Conservation (phyloP, 2,329 filamentous ascomycete genomes). For the Macrophomina phaseolina region DNA sequence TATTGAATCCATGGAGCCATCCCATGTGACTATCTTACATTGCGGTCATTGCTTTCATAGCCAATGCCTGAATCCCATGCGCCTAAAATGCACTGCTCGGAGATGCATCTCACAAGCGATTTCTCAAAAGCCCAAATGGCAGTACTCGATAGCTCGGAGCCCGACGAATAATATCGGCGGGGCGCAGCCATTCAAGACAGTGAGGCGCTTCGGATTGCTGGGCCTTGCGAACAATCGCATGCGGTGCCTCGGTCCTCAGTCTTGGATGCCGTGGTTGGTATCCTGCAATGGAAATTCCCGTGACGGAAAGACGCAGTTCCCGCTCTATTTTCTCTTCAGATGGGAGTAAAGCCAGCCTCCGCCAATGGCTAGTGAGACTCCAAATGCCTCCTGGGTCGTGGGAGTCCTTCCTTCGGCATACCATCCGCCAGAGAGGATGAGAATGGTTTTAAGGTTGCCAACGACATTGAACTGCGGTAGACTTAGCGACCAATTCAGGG, state of each 20-base stretch:
- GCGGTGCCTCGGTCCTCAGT: too few species aligned
- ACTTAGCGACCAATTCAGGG: constrained; percentile 12
- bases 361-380: constrained; percentile 52
- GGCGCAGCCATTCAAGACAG: too few species aligned
- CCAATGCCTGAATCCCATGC: constrained; percentile 4
- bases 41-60: constrained; percentile 19
- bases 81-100: constrained; percentile 17
- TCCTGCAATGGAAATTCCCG: neutral
- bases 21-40: constrained; percentile 7
- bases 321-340: constrained; percentile 31
- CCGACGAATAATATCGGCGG: too few species aligned
- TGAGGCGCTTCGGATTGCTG: too few species aligned
- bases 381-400: constrained; percentile 47
- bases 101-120: neutral
- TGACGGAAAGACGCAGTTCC: neutral
- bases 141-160: too few species aligned
- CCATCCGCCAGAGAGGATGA: constrained; percentile 54
- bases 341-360: constrained; percentile 55
- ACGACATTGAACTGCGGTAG: constrained; percentile 44
- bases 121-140: neutral
- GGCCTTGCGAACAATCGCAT: too few species aligned
- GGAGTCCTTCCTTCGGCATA: constrained; percentile 52
- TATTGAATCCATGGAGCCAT: neutral
- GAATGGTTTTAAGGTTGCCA: constrained; percentile 53
- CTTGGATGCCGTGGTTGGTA: too few species aligned